Percentiles rank a stretch among this genome's conserved stretches.
These are phyloP conservation scores for Linderina pennispora DNA, from an alignment of 192 early-diverging fungal genomes.

Conservation along the genomic window DNA sequence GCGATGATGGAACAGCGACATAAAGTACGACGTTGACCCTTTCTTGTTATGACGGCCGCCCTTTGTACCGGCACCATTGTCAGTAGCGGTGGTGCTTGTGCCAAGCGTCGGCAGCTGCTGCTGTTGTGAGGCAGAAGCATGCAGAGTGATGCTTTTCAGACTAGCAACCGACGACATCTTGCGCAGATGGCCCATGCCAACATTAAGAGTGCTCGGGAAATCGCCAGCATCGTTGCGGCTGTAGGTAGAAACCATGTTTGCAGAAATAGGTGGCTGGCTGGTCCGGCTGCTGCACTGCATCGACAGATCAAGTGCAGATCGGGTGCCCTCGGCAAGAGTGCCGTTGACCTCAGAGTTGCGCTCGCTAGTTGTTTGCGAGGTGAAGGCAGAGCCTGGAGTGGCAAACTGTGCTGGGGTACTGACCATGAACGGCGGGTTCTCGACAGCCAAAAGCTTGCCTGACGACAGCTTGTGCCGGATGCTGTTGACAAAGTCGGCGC, in stretches of 20 bases:
- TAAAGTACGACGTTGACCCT: conserved; percentile 41
- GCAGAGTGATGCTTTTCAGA: too few relatives aligned
- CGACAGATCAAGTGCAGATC: conserved; percentile 34
- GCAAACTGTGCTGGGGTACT: background rate
- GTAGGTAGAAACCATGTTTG: too few relatives aligned
- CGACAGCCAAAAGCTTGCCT: conserved; percentile 34
- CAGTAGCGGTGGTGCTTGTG: background rate
- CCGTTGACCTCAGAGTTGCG: conserved; percentile 22
- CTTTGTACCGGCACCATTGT: background rate
- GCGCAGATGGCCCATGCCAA: background rate
- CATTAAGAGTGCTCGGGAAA: background rate
- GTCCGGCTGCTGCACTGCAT: background rate
- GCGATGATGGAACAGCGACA: conserved; percentile 39
- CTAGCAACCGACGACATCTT: background rate
- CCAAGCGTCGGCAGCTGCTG: background rate
- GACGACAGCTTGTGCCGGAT: conserved; percentile 41
- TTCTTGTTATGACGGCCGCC: conserved; percentile 27
- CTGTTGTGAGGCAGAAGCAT: background rate
- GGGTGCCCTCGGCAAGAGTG: conserved; percentile 12
- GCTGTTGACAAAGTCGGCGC: conserved; percentile 44
- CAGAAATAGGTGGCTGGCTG: too few relatives aligned
- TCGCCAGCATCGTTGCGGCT: background rate
- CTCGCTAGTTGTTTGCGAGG: conserved; percentile 25
- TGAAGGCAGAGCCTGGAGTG: conserved; percentile 8
- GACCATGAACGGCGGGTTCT: conserved; percentile 25